phyloP scores from a whole-genome alignment of 371 early-diverging fungal species.

The Coemansia linderi region DNA sequence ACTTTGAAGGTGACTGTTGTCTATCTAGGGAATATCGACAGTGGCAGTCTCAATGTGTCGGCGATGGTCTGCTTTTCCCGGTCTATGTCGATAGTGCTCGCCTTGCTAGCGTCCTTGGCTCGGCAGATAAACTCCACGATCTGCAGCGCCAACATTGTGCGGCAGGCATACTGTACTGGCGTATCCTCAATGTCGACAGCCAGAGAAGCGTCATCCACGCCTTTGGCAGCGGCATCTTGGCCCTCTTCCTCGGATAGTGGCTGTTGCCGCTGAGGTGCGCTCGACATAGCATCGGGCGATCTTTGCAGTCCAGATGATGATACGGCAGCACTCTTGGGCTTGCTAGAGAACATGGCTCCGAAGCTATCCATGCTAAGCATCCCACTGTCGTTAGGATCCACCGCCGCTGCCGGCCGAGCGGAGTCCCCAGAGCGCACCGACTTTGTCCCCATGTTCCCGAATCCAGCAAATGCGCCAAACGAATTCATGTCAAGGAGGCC shows the following conservation, averaged over 20 bases:
- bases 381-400: slow-evolving; percentile 30
- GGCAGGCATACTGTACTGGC: slow-evolving; percentile 50
- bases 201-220: slow-evolving; percentile 12
- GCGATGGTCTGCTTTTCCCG: slow-evolving; percentile 38
- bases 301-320: background rate
- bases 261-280: background rate
- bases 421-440: background rate
- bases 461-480: slow-evolving; percentile 34
- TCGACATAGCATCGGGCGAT: too few species aligned
- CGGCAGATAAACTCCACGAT: slow-evolving; percentile 38
- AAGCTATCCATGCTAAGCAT: slow-evolving; percentile 35
- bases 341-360: slow-evolving; percentile 25
- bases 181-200: slow-evolving; percentile 50
- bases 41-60: slow-evolving; percentile 27
- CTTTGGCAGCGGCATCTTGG: background rate
- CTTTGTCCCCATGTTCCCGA: background rate
- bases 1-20: background rate
- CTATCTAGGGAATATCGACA: slow-evolving; percentile 23
- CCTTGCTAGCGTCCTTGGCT: slow-evolving; percentile 6
- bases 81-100: slow-evolving; percentile 14
- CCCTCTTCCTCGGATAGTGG: background rate
- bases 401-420: background rate
- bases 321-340: background rate
- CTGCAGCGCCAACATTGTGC: slow-evolving; percentile 45
- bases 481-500: slow-evolving; percentile 30